Evolutionary conservation across 257 asterid genomes (phyloP).

Genomic region (Rubia yunnanensis): DNA sequence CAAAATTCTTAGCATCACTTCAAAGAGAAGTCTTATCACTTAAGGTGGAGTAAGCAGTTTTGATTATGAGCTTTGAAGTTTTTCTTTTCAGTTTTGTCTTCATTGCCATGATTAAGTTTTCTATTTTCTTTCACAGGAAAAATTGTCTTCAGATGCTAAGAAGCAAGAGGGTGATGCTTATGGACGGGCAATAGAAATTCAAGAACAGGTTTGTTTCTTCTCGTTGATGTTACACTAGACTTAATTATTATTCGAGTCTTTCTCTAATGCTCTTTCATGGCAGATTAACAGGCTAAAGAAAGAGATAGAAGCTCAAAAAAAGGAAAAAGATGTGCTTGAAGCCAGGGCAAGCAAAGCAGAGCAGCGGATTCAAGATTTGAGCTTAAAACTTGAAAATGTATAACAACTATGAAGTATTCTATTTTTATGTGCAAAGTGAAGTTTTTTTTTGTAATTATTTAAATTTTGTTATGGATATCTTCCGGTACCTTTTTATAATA

Average conservation of each 20-base stretch:
- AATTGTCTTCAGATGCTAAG: constrained; percentile 21
- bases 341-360: constrained; percentile 25
- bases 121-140: constrained; percentile 16
- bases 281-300: constrained; percentile 32
- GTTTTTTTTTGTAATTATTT: no score
- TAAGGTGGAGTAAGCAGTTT: constrained; percentile 24
- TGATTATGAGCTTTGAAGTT: not conserved
- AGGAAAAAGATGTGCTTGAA: constrained; percentile 27
- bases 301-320: constrained; percentile 32
- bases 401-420: constrained; percentile 8
- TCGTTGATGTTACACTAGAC: not conserved
- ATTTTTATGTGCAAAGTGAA: not conserved
- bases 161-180: constrained; percentile 27
- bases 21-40: constrained; percentile 23
- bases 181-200: constrained; percentile 24
- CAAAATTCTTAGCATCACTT: constrained; percentile 26
- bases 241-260: not conserved
- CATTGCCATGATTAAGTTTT: not conserved
- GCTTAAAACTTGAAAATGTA: constrained; percentile 37
- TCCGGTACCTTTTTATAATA: not conserved
- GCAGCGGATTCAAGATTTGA: constrained; percentile 28
- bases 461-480: not conserved
- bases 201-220: constrained; percentile 31
- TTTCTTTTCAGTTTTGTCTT: not conserved
- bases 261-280: constrained; percentile 2